Evolutionary conservation across 2,329 filamentous ascomycete genomes (phyloP), one percentile per base, ranked within the genome.

Genomic region (Alternaria triticina): DNA sequence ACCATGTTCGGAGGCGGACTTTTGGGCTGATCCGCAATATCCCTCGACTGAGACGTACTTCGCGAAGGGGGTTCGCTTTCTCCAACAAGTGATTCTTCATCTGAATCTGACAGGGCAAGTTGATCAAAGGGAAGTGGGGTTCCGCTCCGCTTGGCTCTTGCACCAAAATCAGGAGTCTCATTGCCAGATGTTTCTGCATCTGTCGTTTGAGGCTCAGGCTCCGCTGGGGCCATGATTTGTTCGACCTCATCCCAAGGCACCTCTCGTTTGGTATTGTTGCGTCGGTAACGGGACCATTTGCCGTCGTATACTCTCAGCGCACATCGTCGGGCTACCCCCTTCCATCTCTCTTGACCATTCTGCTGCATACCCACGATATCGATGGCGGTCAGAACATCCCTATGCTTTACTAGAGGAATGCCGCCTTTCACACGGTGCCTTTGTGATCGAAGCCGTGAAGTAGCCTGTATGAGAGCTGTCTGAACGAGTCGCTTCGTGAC

Each of bases 401-500:
- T 74, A 25, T 65, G 72, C 61, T 78, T 82, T 12, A 87, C 78
- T 2, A 78, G 62, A 8, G 74, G 78, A 8, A 69, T 68, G 36
- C 74, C 77, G 3, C 67, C 68, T 22, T 76, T 78, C 13, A 60
- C 45, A 11, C 75, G 72, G 45, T 67, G 71, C 40, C 77, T 77
- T 70, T 76, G 80, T 40, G 88, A 83, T 56, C 89, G 85, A 23
- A 93, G 80, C 45, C 93, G 86, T 3, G 91, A 90, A 75, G 87
- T 86, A n/a, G 90, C 87, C 61, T 93, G 87, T 70, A 90, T 91
- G 0, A 96, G 81, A 0, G 88, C 83, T 0, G 91, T 87, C 50
- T 91, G 87, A 2, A 96, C 83, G 1, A 97, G 80, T 12, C 91
- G 86, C 62, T 87, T 88, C 0, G 91, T 94, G 13, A 96, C 69